phyloP scores from a whole-genome alignment of 116 monocot species.

The Thalassia testudinum region DNA sequence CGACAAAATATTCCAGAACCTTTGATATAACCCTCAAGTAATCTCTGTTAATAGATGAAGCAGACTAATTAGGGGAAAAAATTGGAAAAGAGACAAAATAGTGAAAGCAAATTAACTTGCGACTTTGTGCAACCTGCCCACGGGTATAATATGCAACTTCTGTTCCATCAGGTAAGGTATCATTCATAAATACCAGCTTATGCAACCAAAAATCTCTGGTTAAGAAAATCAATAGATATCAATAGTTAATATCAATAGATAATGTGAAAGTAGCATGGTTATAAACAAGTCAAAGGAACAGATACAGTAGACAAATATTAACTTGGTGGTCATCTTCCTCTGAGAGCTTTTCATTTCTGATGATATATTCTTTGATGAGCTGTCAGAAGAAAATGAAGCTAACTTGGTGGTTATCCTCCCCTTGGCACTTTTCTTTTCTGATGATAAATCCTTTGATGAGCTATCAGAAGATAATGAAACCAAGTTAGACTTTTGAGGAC shows the following conservation, averaged over 20 bases:
- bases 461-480: conserved; percentile 18
- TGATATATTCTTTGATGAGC: conserved; percentile 21
- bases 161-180: conserved; percentile 67
- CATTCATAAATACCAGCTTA: conserved; percentile 71
- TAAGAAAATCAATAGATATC: conserved; percentile 5
- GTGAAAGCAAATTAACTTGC: not conserved
- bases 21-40: conserved; percentile 71
- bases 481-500: conserved; percentile 4
- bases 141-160: conserved; percentile 74
- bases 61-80: not conserved
- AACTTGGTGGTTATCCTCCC: conserved; percentile 78
- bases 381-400: conserved; percentile 21
- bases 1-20: conserved; percentile 68
- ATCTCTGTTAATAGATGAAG: conserved; percentile 22
- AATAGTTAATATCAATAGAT: not conserved
- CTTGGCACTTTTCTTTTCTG: conserved; percentile 24
- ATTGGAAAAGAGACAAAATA: not conserved
- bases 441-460: conserved; percentile 22
- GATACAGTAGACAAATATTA: conserved; percentile 7
- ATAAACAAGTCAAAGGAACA: not conserved
- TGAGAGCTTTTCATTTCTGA: conserved; percentile 26
- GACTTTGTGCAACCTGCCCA: conserved; percentile 35
- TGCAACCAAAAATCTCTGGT: conserved; percentile 80
- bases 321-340: conserved; percentile 85
- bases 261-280: not conserved